Evolutionary conservation across 73 alveolate species (phyloP).

Genomic region (Tetrahymena thermophila): DNA sequence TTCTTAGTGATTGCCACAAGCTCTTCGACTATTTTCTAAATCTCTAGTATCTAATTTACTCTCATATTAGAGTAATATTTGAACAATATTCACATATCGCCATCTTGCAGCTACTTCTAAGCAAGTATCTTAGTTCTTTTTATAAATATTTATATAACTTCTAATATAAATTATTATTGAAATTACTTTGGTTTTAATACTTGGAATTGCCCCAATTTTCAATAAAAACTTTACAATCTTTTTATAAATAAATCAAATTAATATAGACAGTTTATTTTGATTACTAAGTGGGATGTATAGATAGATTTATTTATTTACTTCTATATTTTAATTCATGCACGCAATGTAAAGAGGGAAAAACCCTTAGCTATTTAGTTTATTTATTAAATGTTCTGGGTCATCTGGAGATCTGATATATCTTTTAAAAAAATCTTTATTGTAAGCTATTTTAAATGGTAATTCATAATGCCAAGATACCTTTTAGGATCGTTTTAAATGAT

Average conservation of each 20-base stretch:
- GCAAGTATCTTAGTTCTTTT: neutral
- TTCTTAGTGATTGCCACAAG: neutral
- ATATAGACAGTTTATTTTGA: neutral
- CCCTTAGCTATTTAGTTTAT: neutral
- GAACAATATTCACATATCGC: neutral
- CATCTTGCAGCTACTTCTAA: neutral
- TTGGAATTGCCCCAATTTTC: neutral
- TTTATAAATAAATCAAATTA: neutral
- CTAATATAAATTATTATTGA: neutral
- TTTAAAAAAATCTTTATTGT: neutral
- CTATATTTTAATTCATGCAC: neutral
- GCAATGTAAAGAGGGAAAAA: neutral
- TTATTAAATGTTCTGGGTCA: neutral
- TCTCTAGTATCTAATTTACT: neutral
- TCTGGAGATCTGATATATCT: neutral
- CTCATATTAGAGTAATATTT: neutral
- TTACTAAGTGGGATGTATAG: too few species aligned
- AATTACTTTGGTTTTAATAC: neutral
- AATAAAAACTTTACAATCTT: neutral
- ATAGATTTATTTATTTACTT: neutral
- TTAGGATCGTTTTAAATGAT: neutral
- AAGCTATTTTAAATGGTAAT: neutral
- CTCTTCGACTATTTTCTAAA: neutral
- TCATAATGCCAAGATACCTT: neutral
- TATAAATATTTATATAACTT: neutral